Conservation (phyloP, 2,329 filamentous ascomycete species). For the Colletotrichum higginsianum region DNA sequence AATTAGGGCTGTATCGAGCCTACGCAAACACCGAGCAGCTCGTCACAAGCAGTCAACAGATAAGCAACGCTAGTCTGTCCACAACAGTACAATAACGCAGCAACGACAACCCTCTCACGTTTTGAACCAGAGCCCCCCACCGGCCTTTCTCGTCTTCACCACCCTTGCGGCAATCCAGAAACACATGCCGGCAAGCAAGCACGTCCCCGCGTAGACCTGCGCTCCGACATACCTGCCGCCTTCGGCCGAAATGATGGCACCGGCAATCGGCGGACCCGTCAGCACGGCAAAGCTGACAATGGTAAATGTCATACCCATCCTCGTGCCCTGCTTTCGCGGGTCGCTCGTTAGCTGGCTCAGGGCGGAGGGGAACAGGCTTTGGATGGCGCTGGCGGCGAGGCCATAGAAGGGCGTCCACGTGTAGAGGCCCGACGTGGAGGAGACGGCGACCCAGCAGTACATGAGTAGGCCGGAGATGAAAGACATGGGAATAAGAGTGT, state of each 20-base stretch:
- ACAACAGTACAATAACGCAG: neutral
- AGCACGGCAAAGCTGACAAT: constrained; percentile 69
- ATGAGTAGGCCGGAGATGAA: constrained; percentile 59
- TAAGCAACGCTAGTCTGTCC: neutral
- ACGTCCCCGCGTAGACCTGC: constrained; percentile 63
- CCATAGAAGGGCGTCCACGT: constrained; percentile 76
- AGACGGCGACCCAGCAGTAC: constrained; percentile 73
- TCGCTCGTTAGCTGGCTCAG: constrained; percentile 69
- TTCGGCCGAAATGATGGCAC: constrained; percentile 61
- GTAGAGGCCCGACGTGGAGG: constrained; percentile 66
- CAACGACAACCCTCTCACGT: constrained; percentile 47
- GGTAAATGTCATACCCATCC: constrained; percentile 73
- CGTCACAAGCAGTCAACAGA: no score
- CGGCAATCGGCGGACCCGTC: constrained; percentile 66
- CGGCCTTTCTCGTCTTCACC: constrained; percentile 55
- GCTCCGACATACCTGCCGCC: constrained; percentile 62
- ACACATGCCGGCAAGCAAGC: constrained; percentile 57
- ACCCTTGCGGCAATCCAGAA: constrained; percentile 58
- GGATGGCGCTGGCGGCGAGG: constrained; percentile 73
- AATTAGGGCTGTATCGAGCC: no score
- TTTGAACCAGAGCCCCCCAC: constrained; percentile 57
- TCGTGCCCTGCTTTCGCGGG: constrained; percentile 65
- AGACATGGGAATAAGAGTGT: constrained; percentile 68
- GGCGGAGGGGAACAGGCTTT: constrained; percentile 76
- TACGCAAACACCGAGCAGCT: neutral